Evolutionary conservation across 441 rosid genomes (phyloP).

Genomic region (Macaranga tanarius): DNA sequence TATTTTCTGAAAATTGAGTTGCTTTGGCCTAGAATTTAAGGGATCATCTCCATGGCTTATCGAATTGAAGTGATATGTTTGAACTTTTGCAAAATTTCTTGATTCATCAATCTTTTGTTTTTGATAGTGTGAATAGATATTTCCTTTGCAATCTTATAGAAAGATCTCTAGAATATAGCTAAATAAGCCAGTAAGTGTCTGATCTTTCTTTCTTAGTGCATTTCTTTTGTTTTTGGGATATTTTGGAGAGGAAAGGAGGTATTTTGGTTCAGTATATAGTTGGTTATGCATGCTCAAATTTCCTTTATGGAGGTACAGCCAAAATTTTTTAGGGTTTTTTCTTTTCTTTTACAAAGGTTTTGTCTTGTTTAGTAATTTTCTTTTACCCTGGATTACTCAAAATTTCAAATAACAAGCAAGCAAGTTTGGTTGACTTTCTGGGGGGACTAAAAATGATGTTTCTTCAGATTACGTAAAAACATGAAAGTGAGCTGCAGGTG

Average conservation of each 20-base stretch:
- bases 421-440: background rate
- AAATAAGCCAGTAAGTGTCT: background rate
- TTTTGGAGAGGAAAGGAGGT: background rate
- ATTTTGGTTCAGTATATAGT: background rate
- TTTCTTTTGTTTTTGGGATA: background rate
- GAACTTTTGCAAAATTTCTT: background rate
- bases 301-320: background rate
- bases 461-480: background rate
- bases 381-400: too few relatives aligned
- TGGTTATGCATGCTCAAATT: background rate
- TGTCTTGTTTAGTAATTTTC: background rate
- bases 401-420: background rate
- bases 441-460: background rate
- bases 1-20: background rate
- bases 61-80: background rate
- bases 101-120: background rate
- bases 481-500: background rate
- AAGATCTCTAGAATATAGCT: background rate
- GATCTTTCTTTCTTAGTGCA: background rate
- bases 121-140: background rate
- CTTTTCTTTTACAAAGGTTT: background rate
- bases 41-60: background rate
- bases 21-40: background rate
- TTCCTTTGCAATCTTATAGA: background rate
- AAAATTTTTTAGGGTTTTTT: background rate